Evolutionary conservation across 768 basidiomycete genomes (phyloP), one percentile per base, ranked within the genome.

Genomic region (Tricholoma matsutake): DNA sequence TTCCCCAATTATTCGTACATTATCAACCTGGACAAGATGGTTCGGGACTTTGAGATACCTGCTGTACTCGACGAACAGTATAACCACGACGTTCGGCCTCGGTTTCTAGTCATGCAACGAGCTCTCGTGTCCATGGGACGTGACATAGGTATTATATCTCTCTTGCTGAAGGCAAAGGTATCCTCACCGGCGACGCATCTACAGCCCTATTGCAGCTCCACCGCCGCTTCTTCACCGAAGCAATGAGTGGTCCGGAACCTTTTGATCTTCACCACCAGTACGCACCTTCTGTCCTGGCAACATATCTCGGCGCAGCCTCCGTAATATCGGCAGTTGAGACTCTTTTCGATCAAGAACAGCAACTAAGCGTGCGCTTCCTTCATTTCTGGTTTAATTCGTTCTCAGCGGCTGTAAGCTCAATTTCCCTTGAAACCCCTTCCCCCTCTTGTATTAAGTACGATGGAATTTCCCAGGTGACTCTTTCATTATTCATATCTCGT

Each of bases 351-450:
- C 78, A 81, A 62, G 83, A 88, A 68, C 81, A 84, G 7, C 82
- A 86, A 64, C 71, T 90, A 54, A 84, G 83, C 63, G 81, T 81
- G 56, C 80, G 89, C 31, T 87, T 88, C 64, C 79, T 88, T 71
- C 82, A 85, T 69, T 84, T 88, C 66, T 92, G 89, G 89, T 86
- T 87, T 61, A 88, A 91, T 67, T 78, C 83, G 18, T 89, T 88
- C 69, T 88, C 88, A 47, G 86, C 86, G 7, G 85, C 85, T 61
- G 88, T 88, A 69, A 72, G 86, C 77, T 10, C 16, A 43, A 9
- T 13, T 45, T 55, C 34, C 29, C 18, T 25, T 22, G 52, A 18
- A 20, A 3, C 34, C 41, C 61, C 29, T 1, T 25, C 35, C 34
- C 16, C 6, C 28, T 54, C 35, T 2, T 6, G 51, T 6, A 45